Evolutionary conservation across 306 rosid species (phyloP).

Genomic region (Gillenia trifoliata): DNA sequence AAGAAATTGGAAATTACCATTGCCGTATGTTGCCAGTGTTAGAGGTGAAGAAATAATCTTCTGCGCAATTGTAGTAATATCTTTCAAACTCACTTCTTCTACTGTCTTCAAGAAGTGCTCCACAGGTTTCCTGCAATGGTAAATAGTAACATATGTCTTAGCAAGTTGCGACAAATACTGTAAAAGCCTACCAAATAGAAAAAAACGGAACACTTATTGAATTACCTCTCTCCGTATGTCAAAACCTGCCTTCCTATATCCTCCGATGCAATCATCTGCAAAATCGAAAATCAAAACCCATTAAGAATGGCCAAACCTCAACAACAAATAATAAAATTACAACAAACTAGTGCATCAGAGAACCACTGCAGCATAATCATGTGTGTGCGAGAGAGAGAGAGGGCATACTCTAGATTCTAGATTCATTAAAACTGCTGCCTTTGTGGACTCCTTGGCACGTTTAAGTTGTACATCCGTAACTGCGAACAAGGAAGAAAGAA

Average conservation of each 20-base stretch:
- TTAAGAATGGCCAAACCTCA: not conserved
- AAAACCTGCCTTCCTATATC: slow-evolving; percentile 95
- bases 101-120: slow-evolving; percentile 80
- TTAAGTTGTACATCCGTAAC: slow-evolving; percentile 74
- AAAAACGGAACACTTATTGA: not conserved
- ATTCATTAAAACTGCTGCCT: slow-evolving; percentile 93
- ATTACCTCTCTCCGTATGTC: slow-evolving; percentile 92
- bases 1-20: slow-evolving; percentile 44
- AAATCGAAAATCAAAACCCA: not conserved
- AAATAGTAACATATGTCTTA: not conserved
- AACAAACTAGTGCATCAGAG: not conserved
- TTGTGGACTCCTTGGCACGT: slow-evolving; percentile 87
- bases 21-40: slow-evolving; percentile 92
- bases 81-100: slow-evolving; percentile 67
- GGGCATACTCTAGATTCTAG: slow-evolving; percentile 83
- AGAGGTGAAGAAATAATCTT: slow-evolving; percentile 84
- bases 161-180: not conserved
- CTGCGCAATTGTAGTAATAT: slow-evolving; percentile 54
- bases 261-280: slow-evolving; percentile 86
- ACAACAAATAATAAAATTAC: not conserved
- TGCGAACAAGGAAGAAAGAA: slow-evolving; percentile 27
- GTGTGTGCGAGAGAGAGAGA: not conserved
- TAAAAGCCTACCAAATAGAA: not conserved
- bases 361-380: not conserved
- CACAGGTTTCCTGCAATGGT: slow-evolving; percentile 70